Base-by-base conservation (phyloP, 1,139 yeast species). In the Candida anutae region DNA sequence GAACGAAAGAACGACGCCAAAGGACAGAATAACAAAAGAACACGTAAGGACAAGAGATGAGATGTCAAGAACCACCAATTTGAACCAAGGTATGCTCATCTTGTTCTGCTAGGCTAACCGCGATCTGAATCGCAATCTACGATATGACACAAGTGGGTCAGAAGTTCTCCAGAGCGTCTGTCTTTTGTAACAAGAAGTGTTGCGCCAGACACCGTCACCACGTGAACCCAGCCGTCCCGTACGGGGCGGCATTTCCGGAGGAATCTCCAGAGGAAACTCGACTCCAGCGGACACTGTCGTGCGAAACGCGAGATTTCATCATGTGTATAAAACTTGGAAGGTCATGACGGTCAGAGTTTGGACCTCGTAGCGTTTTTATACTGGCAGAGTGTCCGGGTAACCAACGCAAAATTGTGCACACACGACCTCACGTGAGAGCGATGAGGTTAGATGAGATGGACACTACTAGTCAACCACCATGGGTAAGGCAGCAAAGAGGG, bases 161-260 rank as follows among this genome's bases (percentile, higher is more conserved):
- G 71, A 65, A 64, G 52, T 45, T 64, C 70, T 62, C 65, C 46
- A 38, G 31, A 49, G 64, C 62, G 65, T 62, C 58, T 53, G 67
- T 58, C 46, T 36, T 39, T 49, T 47, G 76, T 70, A 70, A 70
- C 76, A 70, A 70, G 76, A 64, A 50, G 42, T 56, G 62, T 63
- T 70, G 76, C 75, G 76, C 74, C 76, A 62, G 59, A 70, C 76
- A 63, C 75, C 53, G 33, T 71, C 77, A 67, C 70, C 74, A 71
- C 39, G 40, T 49, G 50, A 57, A 60, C 68, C 77, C 76, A 61
- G 44, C 50, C n/a, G 39, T 36, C 38, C 48, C 62, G 59, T 55
- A 49, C 50, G 63, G 53, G 44, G 41, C 39, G 40, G 50, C 54
- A 49, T 47, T 43, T 48, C 53, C 53, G 38, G 50, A 54, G 71